A percentile compares a stretch with the other conserved stretches of the same genome.
phyloP scores from a whole-genome alignment of 108 stramenopile genomes.

The Chaetoceros muelleri region DNA sequence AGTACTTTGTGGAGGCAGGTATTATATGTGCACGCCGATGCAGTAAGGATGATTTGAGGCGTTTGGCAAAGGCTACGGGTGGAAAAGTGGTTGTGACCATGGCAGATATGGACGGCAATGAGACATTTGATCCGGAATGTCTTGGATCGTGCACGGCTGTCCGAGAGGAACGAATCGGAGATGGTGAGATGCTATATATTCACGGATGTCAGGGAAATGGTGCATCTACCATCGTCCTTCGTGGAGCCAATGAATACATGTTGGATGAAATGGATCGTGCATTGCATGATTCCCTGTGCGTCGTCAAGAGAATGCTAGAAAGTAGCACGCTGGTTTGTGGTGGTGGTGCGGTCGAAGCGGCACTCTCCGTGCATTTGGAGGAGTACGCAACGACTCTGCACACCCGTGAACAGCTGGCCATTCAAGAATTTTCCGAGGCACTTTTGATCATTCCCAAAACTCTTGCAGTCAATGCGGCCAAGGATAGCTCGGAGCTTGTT shows the following conservation, averaged over 20 bases:
- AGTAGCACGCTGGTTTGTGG: conserved; percentile 94
- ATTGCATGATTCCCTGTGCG: conserved; percentile 95
- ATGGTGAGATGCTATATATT: conserved; percentile 97
- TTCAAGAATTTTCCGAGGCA: conserved; percentile 97
- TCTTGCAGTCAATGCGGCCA: conserved; percentile 96
- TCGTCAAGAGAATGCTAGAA: conserved; percentile 98
- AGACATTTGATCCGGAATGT: conserved; percentile 85
- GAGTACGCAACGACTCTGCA: conserved; percentile 89
- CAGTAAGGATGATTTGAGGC: conserved; percentile 93
- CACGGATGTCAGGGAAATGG: conserved; percentile 68
- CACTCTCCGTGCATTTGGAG: conserved; percentile 90
- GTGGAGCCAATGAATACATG: conserved; percentile 99
- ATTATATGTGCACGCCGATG: conserved; percentile 90
- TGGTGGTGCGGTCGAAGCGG: conserved; percentile 97
- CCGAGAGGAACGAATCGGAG: conserved; percentile 92
- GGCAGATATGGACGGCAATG: conserved; percentile 99
- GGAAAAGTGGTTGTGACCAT: conserved; percentile 90
- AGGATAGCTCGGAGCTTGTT: conserved; percentile 97
- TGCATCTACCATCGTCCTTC: conserved; percentile 93
- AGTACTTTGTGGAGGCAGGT: conserved; percentile 99
- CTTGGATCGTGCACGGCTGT: conserved; percentile 89
- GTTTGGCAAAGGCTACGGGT: conserved; percentile 98
- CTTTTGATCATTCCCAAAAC: conserved; percentile 98
- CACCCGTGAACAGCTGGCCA: conserved; percentile 95
- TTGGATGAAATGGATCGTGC: conserved; percentile 99